These are phyloP conservation scores for Fusarium burgessii DNA, from an alignment of 2,329 filamentous ascomycete genomes.

Conservation along the genomic window DNA sequence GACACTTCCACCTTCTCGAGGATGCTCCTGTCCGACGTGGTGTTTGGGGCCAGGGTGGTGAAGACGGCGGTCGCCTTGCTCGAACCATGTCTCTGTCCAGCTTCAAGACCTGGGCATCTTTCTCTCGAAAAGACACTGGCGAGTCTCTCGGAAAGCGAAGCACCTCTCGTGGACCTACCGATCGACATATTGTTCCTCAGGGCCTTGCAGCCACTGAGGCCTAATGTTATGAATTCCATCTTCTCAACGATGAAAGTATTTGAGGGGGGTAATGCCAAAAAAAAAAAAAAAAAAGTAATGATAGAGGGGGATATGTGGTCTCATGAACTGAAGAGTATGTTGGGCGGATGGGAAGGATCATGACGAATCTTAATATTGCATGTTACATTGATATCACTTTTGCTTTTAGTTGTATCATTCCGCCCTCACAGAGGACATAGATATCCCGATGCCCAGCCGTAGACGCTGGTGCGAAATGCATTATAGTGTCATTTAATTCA, in stretches of 20 bases:
- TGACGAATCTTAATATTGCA: conserved; percentile 11
- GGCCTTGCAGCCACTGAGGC: conserved; percentile 45
- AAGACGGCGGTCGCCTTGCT: conserved; percentile 59
- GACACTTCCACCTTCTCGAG: conserved; percentile 64
- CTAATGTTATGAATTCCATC: conserved; percentile 23
- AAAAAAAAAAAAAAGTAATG: conserved; percentile 1
- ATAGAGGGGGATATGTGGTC: not conserved
- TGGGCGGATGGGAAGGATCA: not conserved
- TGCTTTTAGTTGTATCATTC: conserved; percentile 32
- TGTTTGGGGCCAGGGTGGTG: conserved; percentile 65
- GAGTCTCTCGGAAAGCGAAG: conserved; percentile 50
- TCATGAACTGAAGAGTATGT: conserved; percentile 11
- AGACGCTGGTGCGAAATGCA: conserved; percentile 15
- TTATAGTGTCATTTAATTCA: not conserved
- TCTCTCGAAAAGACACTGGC: conserved; percentile 57
- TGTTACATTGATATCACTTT: conserved; percentile 29
- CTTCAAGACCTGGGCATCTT: conserved; percentile 61
- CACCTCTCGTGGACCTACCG: conserved; percentile 37
- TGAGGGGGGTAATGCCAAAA: not conserved
- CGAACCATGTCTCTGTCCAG: conserved; percentile 65
- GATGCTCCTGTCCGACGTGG: conserved; percentile 63
- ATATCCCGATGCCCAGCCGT: conserved; percentile 35
- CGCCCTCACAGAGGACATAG: conserved; percentile 34
- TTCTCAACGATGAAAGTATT: not conserved
- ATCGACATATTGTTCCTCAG: conserved; percentile 44